Percentiles rank a stretch among this genome's conserved stretches.
These are phyloP conservation scores for Crithidia brevicula DNA, from an alignment of 208 protist genomes.

Conservation along the genomic window DNA sequence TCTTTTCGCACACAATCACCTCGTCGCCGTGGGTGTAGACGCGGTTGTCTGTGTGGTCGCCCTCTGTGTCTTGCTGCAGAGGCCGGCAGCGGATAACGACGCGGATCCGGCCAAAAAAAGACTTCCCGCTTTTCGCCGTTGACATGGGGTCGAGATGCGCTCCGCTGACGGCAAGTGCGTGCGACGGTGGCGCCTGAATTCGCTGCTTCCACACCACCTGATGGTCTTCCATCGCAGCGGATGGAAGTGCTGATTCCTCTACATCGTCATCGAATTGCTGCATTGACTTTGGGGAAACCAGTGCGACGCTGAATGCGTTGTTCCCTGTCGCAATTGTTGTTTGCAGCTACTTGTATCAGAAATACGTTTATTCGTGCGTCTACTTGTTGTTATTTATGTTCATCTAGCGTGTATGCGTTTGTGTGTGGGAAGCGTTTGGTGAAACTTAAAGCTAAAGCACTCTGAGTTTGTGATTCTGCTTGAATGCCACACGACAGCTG, in stretches of 20 bases:
- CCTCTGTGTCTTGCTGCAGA: constrained; percentile 33
- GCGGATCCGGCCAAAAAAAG: constrained; percentile 38
- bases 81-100: constrained; percentile 82
- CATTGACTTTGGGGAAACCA: constrained; percentile 5
- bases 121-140: neutral
- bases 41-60: constrained; percentile 40
- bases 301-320: no score
- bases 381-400: no score
- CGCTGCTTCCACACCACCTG: constrained; percentile 13
- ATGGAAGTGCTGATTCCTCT: neutral
- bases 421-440: no score
- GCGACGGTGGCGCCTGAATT: neutral
- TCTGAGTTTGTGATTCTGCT: no score
- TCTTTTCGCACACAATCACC: constrained; percentile 25
- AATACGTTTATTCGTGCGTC: no score
- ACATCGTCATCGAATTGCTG: constrained; percentile 1
- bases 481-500: no score
- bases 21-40: constrained; percentile 50
- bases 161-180: neutral
- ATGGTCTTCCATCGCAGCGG: neutral
- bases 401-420: neutral
- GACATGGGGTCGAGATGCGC: constrained; percentile 4
- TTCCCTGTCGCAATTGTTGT: no score
- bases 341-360: no score
- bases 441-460: no score